These are phyloP conservation scores for Pichia nanzhaoensis DNA, from an alignment of 805 yeast genomes.

Conservation along the genomic window DNA sequence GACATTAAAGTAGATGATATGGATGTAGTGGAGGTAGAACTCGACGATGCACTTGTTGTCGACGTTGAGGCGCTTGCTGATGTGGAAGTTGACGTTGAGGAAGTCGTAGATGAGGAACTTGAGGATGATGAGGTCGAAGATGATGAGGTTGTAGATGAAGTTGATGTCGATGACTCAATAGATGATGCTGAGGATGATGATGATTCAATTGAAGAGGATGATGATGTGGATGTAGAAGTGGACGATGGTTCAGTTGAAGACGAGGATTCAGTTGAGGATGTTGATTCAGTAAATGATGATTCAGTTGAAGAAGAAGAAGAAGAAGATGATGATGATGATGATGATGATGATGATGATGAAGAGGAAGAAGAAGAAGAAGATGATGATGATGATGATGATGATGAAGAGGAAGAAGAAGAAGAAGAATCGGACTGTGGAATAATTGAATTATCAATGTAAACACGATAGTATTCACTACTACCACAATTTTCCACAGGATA, in stretches of 20 bases:
- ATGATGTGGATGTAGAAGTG: conserved; percentile 10
- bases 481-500: conserved; percentile 64
- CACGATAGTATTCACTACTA: conserved; percentile 38
- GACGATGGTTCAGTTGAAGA: conserved; percentile 17
- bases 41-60: conserved; percentile 9
- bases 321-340: conserved; percentile 9
- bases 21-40: conserved; percentile 6
- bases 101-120: background rate
- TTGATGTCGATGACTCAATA: background rate
- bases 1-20: conserved; percentile 4
- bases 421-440: conserved; percentile 1
- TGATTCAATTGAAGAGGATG: conserved; percentile 15
- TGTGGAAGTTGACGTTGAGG: conserved; percentile 12
- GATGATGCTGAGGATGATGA: conserved; percentile 9
- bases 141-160: conserved; percentile 8
- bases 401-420: conserved; percentile 14
- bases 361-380: conserved; percentile 11
- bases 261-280: conserved; percentile 11
- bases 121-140: conserved; percentile 6
- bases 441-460: conserved; percentile 32
- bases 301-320: conserved; percentile 7
- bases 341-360: conserved; percentile 12
- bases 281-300: conserved; percentile 7
- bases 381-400: conserved; percentile 10
- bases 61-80: conserved; percentile 7